Base-by-base conservation (phyloP, 176 grass and related monocot genomes). In the Metroxylon sagu region DNA sequence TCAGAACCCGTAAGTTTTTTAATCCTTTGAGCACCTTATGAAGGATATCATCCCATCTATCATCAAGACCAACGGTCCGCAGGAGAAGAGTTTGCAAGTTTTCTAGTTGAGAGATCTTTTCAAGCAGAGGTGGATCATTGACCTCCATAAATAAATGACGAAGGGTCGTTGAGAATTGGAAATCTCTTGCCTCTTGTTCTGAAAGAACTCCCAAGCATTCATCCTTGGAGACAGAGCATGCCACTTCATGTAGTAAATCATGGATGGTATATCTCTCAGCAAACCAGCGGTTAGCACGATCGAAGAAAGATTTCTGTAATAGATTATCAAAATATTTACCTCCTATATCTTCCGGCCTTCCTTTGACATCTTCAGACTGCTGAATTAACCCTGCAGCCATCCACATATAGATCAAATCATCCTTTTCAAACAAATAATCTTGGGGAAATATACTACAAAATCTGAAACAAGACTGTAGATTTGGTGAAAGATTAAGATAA, bases 401-500 rank as follows among this genome's bases (percentile, higher is more conserved):
- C 82, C 82, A 76, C 53, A 85, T 70, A 56, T 74, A 5, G 0
- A 67, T 75, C 60, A 85, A 56, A 30, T 74, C 71, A 18, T 85
- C 16, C 68, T 65, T 69, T 52, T 29, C 59, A 25, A 85, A 79
- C 35, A 62, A 54, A 57, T 61, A 79, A 49, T 48, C 4, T 74
- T 75, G 70, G 2, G 26, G 54, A 62, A 85, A 76, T 74, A 79
- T 75, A 30, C 70, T 74, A 53, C 65, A 80, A 65, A 75, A 76
- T 27, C 65, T 65, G 71, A 80, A 85, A 76, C 82, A 85, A 31
- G 60, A 31, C 18, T 85, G 76, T 53, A 85, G 61, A 69, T 85
- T 56, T 54, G 71, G 49, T 58, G 62, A 51, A 28, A 85, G 61
- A 73, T 85, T 52, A 19, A 51, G 74, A 68, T 80, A 85, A 60